Evolutionary conservation across 1,284 basidiomycete species (phyloP), one percentile per base, ranked within the genome.

Genomic region (Tranzscheliella williamsii): DNA sequence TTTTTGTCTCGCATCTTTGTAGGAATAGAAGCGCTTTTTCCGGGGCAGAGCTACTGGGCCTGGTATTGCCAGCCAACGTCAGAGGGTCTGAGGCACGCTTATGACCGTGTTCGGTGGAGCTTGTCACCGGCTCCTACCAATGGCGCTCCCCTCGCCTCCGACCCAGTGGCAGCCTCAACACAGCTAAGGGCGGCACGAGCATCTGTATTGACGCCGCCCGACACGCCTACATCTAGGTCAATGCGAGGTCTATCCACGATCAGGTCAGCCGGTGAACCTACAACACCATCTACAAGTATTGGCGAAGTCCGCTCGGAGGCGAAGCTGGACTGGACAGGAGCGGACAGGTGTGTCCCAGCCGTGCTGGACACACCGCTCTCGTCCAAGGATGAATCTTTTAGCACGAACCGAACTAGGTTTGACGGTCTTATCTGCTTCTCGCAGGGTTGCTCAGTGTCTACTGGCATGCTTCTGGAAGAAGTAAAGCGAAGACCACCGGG

Each of bases 341-440:
- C n/a, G n/a, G n/a, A n/a, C n/a, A n/a, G n/a, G n/a, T n/a, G n/a
- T n/a, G n/a, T n/a, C n/a, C n/a, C n/a, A n/a, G n/a, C n/a, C n/a
- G n/a, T n/a, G n/a, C n/a, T n/a, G n/a, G n/a, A n/a, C n/a, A n/a
- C n/a, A n/a, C n/a, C n/a, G n/a, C n/a, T n/a, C n/a, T n/a, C n/a
- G n/a, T n/a, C n/a, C n/a, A n/a, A n/a, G n/a, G n/a, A n/a, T n/a
- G n/a, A n/a, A n/a, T n/a, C n/a, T n/a, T n/a, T n/a, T n/a, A n/a
- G n/a, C n/a, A n/a, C n/a, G n/a, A n/a, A n/a, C n/a, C n/a, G n/a
- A 5, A 31, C 32, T 11, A 9, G 9, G 26, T 66, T 53, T 32
- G 57, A 66, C 16, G 62, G 52, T 6, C 29, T 66, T 35, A 49
- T 66, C 21, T 60, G 62, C 45, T 66, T 66, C 18, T 66, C 62